A percentile compares a stretch with the other conserved stretches of the same genome.
These are phyloP conservation scores for Magnaporthales sp. DNA, from an alignment of 2,329 filamentous ascomycete species.

Conservation along the genomic window DNA sequence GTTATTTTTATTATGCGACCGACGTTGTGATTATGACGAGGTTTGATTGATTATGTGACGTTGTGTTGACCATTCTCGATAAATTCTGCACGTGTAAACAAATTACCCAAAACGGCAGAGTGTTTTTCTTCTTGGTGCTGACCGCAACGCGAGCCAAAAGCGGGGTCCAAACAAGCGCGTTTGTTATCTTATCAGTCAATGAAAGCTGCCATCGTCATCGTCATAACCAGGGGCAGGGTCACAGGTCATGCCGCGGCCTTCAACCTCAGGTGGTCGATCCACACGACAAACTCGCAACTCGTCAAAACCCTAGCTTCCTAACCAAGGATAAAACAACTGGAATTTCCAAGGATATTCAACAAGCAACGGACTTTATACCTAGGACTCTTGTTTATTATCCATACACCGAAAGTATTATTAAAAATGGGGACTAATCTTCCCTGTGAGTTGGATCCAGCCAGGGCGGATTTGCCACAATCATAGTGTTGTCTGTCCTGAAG, in stretches of 20 bases:
- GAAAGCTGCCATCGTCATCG: background rate
- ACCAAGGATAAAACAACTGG: background rate
- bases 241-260: background rate
- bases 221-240: background rate
- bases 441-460: slow-evolving; percentile 22
- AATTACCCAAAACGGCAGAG: background rate
- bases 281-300: background rate
- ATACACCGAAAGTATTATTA: slow-evolving; percentile 2
- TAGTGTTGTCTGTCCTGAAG: background rate
- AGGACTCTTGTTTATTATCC: background rate
- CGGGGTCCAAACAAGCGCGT: background rate
- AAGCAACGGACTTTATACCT: background rate
- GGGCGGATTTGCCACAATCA: background rate
- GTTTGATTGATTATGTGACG: background rate
- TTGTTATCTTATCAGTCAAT: slow-evolving; percentile 3
- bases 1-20: background rate
- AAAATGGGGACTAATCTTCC: slow-evolving; percentile 40
- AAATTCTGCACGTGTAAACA: background rate
- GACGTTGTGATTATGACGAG: background rate
- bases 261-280: background rate
- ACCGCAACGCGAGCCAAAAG: background rate
- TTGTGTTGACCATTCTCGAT: background rate
- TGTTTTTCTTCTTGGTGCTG: background rate
- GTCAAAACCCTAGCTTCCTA: background rate
- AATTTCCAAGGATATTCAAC: background rate